phyloP scores from a whole-genome alignment of 495 filamentous ascomycete genomes.

The Penicillium argentinense region DNA sequence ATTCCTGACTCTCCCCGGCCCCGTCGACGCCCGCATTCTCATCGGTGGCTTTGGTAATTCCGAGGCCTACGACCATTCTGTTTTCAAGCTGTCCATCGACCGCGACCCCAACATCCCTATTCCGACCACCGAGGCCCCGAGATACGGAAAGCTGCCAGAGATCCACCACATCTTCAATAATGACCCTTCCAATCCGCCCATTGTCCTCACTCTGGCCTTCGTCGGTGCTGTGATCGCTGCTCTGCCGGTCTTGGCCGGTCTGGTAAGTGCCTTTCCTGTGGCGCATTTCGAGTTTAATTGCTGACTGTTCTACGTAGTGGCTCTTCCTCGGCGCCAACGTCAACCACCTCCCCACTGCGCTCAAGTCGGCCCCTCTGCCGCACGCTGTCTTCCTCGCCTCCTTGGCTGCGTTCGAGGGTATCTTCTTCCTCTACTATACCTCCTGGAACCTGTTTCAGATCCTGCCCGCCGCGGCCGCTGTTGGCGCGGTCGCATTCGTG shows the following conservation, averaged over 20 bases:
- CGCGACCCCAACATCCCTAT: conserved; percentile 60
- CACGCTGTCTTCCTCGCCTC: conserved; percentile 82
- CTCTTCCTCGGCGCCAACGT: conserved; percentile 79
- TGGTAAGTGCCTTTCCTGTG: conserved; percentile 52
- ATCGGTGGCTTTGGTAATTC: conserved; percentile 85
- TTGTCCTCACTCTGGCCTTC: conserved; percentile 79
- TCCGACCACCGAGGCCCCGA: conserved; percentile 57
- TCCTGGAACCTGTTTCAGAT: conserved; percentile 92
- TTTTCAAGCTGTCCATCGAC: conserved; percentile 66
- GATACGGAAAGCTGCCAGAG: conserved; percentile 78
- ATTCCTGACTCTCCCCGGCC: conserved; percentile 63
- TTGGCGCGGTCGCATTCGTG: conserved; percentile 72
- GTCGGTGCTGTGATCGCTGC: conserved; percentile 66
- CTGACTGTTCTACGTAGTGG: conserved; percentile 60
- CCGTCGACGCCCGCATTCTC: conserved; percentile 74
- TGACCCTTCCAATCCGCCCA: conserved; percentile 78
- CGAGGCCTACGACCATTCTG: conserved; percentile 59
- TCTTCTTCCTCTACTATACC: conserved; percentile 94
- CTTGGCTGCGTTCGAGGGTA: conserved; percentile 79
- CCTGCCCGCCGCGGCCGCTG: conserved; percentile 67
- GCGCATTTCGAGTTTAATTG: background rate
- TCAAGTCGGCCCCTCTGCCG: conserved; percentile 70
- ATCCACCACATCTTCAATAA: conserved; percentile 90
- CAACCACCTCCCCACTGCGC: conserved; percentile 71
- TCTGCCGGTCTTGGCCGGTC: conserved; percentile 67